phyloP scores from a whole-genome alignment of 1,139 yeast species.

The Sugiyamaella neomexicana region DNA sequence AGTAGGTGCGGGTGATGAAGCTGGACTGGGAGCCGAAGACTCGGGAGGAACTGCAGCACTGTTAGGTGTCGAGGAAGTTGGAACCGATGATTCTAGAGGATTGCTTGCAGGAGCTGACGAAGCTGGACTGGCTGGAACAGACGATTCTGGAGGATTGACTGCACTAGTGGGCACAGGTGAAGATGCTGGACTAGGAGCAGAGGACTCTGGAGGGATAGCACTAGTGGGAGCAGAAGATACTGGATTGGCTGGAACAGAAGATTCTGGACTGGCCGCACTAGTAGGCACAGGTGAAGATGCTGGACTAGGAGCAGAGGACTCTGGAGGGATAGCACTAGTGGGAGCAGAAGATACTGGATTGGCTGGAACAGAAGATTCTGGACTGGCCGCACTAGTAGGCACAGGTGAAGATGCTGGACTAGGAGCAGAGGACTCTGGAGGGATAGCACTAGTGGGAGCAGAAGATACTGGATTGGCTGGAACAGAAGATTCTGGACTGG shows the following conservation, averaged over 20 bases:
- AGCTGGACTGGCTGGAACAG: conserved; percentile 11
- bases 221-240: too few relatives aligned
- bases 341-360: conserved; percentile 5
- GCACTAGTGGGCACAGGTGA: neutral
- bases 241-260: too few relatives aligned
- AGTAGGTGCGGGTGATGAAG: too few relatives aligned
- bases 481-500: neutral
- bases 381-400: conserved; percentile 21
- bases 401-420: conserved; percentile 3
- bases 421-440: neutral
- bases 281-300: neutral
- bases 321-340: neutral
- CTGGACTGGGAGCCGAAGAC: too few relatives aligned
- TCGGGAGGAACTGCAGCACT: too few relatives aligned
- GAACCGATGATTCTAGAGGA: neutral
- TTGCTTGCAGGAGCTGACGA: neutral
- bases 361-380: conserved; percentile 14
- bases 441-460: neutral
- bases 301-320: neutral
- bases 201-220: neutral
- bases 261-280: too few relatives aligned
- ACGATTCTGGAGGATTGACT: conserved; percentile 24
- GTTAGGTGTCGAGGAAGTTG: too few relatives aligned
- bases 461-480: neutral
- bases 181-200: neutral